These are phyloP conservation scores for Agastache rugosa DNA, from an alignment of 257 asterid genomes.

Conservation along the genomic window DNA sequence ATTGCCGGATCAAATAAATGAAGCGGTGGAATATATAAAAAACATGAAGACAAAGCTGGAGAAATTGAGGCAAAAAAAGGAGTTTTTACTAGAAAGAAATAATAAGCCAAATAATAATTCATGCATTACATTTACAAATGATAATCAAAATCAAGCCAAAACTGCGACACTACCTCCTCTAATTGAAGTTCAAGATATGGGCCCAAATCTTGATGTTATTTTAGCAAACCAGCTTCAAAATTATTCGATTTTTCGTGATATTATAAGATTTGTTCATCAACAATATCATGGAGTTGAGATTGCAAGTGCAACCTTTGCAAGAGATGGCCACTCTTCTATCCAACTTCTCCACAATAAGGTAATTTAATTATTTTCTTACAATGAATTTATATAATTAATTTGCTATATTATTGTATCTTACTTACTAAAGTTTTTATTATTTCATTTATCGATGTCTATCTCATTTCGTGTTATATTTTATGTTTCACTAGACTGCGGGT, in stretches of 20 bases:
- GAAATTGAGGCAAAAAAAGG: conserved; percentile 40
- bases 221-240: conserved; percentile 38
- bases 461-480: neutral
- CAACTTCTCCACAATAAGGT: conserved; percentile 54
- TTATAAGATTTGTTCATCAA: conserved; percentile 38
- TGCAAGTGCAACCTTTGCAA: conserved; percentile 45
- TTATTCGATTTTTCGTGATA: conserved; percentile 40
- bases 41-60: conserved; percentile 43
- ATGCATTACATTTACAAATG: neutral
- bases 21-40: conserved; percentile 48
- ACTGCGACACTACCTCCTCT: conserved; percentile 26
- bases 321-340: conserved; percentile 48
- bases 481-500: conserved; percentile 33
- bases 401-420: neutral
- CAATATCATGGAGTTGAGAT: conserved; percentile 46
- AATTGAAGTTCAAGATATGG: conserved; percentile 56
- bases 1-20: conserved; percentile 57
- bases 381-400: neutral
- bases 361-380: neutral
- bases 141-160: conserved; percentile 22
- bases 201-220: conserved; percentile 43
- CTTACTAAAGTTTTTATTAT: neutral
- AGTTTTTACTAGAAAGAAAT: conserved; percentile 24
- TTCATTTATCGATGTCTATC: neutral
- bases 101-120: conserved; percentile 14